Evolutionary conservation across 2,329 filamentous ascomycete genomes (phyloP), one percentile per base, ranked within the genome.

Genomic region (Graphilbum fragrans): DNA sequence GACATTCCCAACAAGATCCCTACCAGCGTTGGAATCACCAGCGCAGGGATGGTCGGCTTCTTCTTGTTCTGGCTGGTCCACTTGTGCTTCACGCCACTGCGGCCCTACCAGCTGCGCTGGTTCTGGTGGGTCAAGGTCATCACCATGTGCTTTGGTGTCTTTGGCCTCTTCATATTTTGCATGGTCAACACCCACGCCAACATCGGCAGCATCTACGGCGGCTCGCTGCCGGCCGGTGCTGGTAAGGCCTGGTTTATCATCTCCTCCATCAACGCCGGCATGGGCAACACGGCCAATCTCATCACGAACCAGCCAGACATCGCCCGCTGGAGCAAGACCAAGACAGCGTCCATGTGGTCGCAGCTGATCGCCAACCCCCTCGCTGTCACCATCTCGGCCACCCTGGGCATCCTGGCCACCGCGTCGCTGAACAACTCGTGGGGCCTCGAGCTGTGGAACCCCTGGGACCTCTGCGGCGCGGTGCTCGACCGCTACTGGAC

Each of bases 71-170:
- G 49, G 50, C 43, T 47, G 25, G 35, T 47, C 8, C 52, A 54
- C 31, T 29, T 44, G 21, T n/a, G 21, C 23, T 35, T 38, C 20
- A 41, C 16, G 50, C 62, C 60, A 29, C 58, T 66, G 47, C 55
- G 63, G 12, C 64, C 65, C 11, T 64, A 67, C 47, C 61, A 67
- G 47, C 49, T 67, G 17, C 50, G 56, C n/a, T 53, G 52, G 39
- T 64, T 68, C 52, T 69, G 67, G 54, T 61, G 58, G 50, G 57
- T 66, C 54, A 67, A 67, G 46, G 57, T 55, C 6, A 52, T 59
- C 29, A 56, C 65, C 45, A 58, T 61, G 27, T 41, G 59, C 11
- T 57, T 58, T 2, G 57, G 58, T 7, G 55, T 61, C 16, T 42
- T 49, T n/a, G 49, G 49, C 5, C 37, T 50, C 23, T 50, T 50